Base-by-base conservation (phyloP, 2,329 filamentous ascomycete genomes). In the Talaromyces funiculosus region DNA sequence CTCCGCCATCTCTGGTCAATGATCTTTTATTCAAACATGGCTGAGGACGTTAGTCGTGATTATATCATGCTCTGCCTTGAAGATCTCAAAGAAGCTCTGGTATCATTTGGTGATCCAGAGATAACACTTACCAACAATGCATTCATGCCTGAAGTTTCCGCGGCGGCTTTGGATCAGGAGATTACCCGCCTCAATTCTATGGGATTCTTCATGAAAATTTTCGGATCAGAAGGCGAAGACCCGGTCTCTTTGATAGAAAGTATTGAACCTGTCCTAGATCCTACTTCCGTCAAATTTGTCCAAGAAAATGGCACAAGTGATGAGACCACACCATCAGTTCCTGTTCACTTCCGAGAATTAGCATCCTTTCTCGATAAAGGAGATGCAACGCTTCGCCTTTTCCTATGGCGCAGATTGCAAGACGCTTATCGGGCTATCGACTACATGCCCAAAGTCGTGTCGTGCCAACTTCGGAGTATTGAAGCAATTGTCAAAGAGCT, bases 141-240 rank as follows among this genome's bases (percentile, higher is more conserved):
- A 1, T 84, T 92, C 20, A 96, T 99, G 87, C 86, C 91, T 0
- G 90, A 94, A 64, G 84, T 99, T 54, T 97, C 93, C 0, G 77
- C 86, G 2, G 82, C 84, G n/a, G 90, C 91, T 0, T 87, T 94
- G 7, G 92, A 97, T 64, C 87, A 91, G 59, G 93, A 99, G 71
- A 88, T 97, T 26, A 93, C 90, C 12, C 92, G 92, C 68, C 82
- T 97, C 35, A 96, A 90, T 14, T 97, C 93, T 0, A 94, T 96
- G 84, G 93, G 97, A 70, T 97, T 97, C 73, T 97, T 99, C 74
- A 82, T 92, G 55, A 90, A 87, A 38, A 84, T 99, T 0, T 97
- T 97, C 71, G 89, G 90, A 62, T 87, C 92, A 38, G 89, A 94
- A 61, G 84, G 87, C 61, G 86, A 88, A 51, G 88, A 97, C 66